Evolutionary conservation across 305 asterid species (phyloP).

Genomic region (Fraxinus paxiana): DNA sequence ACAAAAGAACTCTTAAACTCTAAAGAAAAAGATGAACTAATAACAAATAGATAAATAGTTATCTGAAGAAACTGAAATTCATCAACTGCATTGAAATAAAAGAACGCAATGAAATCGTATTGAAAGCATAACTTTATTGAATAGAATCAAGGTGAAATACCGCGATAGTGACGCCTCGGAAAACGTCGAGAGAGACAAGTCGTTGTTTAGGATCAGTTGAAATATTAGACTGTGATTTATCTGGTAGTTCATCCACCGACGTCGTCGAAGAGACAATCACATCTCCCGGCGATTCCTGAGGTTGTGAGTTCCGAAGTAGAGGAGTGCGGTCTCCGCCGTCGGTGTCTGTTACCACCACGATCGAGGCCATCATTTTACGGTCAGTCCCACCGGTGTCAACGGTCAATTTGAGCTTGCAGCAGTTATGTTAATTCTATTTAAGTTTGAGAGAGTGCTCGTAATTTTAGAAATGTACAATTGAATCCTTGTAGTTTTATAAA

Average conservation of each 20-base stretch:
- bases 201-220: slow-evolving; percentile 47
- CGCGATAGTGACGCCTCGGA: slow-evolving; percentile 80
- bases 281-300: slow-evolving; percentile 12
- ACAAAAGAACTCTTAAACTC: neutral
- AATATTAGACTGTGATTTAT: slow-evolving; percentile 25
- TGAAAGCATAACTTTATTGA: neutral
- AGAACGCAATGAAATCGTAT: slow-evolving; percentile 3
- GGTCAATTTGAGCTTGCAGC: neutral
- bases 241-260: slow-evolving; percentile 25
- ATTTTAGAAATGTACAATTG: neutral
- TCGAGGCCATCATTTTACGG: slow-evolving; percentile 38
- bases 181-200: slow-evolving; percentile 70
- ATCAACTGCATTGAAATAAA: neutral
- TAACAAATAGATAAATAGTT: neutral
- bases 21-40: neutral
- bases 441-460: neutral
- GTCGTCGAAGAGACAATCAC: slow-evolving; percentile 28
- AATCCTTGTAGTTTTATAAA: neutral
- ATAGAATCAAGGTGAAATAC: slow-evolving; percentile 32
- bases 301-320: slow-evolving; percentile 31
- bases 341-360: slow-evolving; percentile 38
- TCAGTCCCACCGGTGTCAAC: slow-evolving; percentile 15
- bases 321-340: slow-evolving; percentile 45
- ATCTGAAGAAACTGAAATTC: neutral
- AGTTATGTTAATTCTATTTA: neutral